Evolutionary conservation across 331 rosid species (phyloP).

Genomic region (Cydonia oblonga): DNA sequence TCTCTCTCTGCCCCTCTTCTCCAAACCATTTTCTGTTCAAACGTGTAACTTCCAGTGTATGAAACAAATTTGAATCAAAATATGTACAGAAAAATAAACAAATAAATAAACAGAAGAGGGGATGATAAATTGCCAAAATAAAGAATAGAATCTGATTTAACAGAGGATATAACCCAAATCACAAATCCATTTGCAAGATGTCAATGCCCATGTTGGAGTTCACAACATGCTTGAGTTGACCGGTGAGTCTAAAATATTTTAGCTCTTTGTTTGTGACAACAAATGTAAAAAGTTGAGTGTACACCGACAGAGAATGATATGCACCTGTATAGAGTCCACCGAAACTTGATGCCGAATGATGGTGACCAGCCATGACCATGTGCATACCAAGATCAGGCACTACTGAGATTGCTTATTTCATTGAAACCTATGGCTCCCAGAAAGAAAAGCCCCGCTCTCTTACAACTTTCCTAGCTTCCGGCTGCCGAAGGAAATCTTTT

Average conservation of each 20-base stretch:
- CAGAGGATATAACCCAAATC: background rate
- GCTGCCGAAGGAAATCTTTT: constrained; percentile 36
- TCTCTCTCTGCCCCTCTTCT: background rate
- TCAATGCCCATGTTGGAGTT: background rate
- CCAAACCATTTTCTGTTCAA: background rate
- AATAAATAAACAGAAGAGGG: background rate
- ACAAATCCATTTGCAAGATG: background rate
- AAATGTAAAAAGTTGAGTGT: too few species aligned
- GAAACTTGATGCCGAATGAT: background rate
- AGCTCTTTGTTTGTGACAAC: background rate
- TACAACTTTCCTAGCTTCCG: constrained; percentile 53
- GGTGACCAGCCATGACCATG: background rate
- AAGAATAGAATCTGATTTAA: background rate
- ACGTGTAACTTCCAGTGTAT: background rate
- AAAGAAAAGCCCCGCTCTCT: constrained; percentile 30
- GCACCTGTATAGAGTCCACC: background rate
- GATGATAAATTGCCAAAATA: background rate
- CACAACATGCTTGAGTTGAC: background rate
- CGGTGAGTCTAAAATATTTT: background rate
- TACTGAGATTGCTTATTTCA: background rate
- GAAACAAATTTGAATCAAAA: background rate
- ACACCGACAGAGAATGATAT: too few species aligned
- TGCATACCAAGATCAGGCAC: background rate
- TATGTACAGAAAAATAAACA: background rate
- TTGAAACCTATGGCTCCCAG: background rate